Conservation (phyloP, 495 filamentous ascomycete genomes). For the Lentithecium fluviatile region DNA sequence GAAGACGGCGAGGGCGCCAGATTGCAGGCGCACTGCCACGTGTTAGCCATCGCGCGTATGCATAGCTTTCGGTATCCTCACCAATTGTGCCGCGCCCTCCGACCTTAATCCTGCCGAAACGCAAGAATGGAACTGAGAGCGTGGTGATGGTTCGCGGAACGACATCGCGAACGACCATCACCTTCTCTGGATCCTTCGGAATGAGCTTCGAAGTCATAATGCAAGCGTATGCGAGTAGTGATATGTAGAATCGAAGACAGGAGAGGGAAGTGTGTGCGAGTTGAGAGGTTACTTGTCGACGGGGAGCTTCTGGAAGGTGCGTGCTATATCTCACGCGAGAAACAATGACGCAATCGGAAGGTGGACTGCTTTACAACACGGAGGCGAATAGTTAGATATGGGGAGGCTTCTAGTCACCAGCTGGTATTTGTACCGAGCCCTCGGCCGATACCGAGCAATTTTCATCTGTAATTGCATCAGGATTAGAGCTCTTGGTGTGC, state of each 20-base stretch:
- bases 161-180: conserved; percentile 84
- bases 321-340: not conserved
- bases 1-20: conserved; percentile 82
- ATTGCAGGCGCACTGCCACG: conserved; percentile 65
- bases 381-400: not conserved
- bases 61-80: conserved; percentile 43
- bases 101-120: conserved; percentile 76
- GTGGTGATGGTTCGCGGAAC: conserved; percentile 72
- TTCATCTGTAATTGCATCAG: not conserved
- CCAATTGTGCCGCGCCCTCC: conserved; percentile 86
- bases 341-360: not conserved
- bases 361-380: not conserved
- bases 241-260: not conserved
- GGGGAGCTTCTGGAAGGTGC: not conserved
- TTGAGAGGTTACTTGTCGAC: too few relatives aligned
- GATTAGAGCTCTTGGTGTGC: not conserved
- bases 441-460: not conserved
- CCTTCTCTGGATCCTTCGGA: conserved; percentile 64
- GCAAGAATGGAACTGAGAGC: conserved; percentile 78
- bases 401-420: not conserved
- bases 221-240: not conserved
- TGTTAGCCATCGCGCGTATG: conserved; percentile 12
- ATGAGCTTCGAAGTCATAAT: conserved; percentile 52
- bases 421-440: not conserved
- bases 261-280: not conserved